Evolutionary conservation across 129 eudicot genomes (phyloP).

Genomic region (Escallonia herrerae): DNA sequence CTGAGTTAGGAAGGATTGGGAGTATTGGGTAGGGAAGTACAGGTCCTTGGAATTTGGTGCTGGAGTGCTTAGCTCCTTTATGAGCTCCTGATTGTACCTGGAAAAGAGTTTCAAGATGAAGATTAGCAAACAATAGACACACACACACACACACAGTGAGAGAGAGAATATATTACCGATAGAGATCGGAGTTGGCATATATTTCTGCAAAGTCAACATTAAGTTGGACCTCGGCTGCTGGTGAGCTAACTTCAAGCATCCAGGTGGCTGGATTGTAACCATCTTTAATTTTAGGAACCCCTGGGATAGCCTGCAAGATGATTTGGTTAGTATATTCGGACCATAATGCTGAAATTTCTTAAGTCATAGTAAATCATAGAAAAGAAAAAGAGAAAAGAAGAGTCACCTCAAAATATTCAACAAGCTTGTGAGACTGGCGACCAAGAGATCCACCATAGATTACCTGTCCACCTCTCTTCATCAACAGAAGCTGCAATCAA

Average conservation of each 20-base stretch:
- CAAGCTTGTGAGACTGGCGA: conserved; percentile 24
- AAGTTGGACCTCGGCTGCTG: conserved; percentile 20
- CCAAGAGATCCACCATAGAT: conserved; percentile 40
- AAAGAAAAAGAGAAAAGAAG: neutral
- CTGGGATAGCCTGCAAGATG: conserved; percentile 27
- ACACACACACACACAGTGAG: neutral
- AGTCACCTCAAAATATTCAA: conserved; percentile 42
- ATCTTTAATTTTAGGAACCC: conserved; percentile 35
- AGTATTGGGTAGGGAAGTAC: conserved; percentile 20
- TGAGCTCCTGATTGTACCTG: conserved; percentile 30
- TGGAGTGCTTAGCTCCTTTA: conserved; percentile 27
- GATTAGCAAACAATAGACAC: too few relatives aligned
- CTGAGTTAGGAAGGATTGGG: conserved; percentile 26
- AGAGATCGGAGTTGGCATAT: conserved; percentile 30
- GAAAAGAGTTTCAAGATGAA: too few relatives aligned
- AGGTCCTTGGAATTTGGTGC: conserved; percentile 27
- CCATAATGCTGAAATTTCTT: neutral
- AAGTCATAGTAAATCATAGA: neutral
- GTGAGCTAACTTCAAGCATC: conserved; percentile 35
- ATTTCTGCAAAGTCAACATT: conserved; percentile 29
- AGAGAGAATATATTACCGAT: conserved; percentile 16
- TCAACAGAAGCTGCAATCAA: conserved; percentile 23
- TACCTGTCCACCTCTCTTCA: conserved; percentile 46
- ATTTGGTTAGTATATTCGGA: neutral
- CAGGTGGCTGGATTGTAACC: conserved; percentile 53